Evolutionary conservation across 106 monocot genomes (phyloP), one percentile per base, ranked within the genome.

Genomic region (Dioscorea alata): DNA sequence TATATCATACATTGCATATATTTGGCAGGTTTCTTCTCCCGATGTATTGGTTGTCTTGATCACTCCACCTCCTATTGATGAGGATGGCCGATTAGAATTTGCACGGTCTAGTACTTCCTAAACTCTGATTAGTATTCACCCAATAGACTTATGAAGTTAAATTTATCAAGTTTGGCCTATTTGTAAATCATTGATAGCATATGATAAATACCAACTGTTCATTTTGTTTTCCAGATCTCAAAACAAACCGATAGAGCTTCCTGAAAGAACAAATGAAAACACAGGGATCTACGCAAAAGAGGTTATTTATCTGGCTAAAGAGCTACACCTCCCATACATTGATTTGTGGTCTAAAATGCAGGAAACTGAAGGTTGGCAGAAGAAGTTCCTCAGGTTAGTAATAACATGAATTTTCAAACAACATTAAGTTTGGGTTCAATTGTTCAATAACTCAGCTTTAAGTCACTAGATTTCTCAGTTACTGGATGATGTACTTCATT

Each of bases 51-150:
- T 92, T 15, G 79, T 97, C 42, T 70, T 97, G n/a, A 86, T 97
- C 48, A 84, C 96, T 66, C 92, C 96, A 23, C 96, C 91, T 15
- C 96, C 96, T 23, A 78, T 97, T 63, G 96, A 97, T 81, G 96
- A 97, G 84, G 48, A 82, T 67, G 92, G 96, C 19, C 75, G 96
- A 19, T 76, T 72, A 69, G 78, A 82, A 75, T 88, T 72, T 85
- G 96, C 96, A 66, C 74, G 75, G 96, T 93, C 63, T 82, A 57
- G 65, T 67, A 1, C 58, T 19, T 64, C 25, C 52, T 42, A 0
- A 6, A 42, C 42, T 10, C 42, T 42, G 42, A 42, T 42, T 42
- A 42, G 10, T 28, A 42, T 42, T 10, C 9, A 42, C 6, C 6
- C 42, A 42, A 42, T 42, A 42, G 28, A 28, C 28, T 42, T 42